Evolutionary conservation across 2,329 filamentous ascomycete genomes (phyloP), one percentile per base, ranked within the genome.

Genomic region (Aspergillus pseudoterreus): DNA sequence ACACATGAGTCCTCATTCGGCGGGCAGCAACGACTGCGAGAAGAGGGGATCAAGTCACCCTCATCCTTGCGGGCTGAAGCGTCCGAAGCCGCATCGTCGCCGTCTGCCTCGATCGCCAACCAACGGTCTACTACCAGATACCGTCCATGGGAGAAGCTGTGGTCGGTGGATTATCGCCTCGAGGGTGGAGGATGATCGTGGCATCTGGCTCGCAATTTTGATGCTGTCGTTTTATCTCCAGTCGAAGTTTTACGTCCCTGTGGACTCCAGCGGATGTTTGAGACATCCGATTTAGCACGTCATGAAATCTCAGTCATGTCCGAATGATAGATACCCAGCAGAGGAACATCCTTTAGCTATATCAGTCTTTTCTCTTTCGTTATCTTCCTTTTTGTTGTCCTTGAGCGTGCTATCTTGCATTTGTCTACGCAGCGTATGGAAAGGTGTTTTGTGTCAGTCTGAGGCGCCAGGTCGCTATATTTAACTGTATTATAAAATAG

Each of bases 81-180:
- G 33, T 27, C 44, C 36, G 45, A 48, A 15, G 30, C 51, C n/a
- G 57, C 65, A 14, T 56, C 67, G 4, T 63, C 67, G 17, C 59
- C 54, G 35, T 22, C 39, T 4, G 39, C 39, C n/a, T 63, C 65
- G n/a, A 60, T 61, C 10, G 59, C 63, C 4, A 54, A 46, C 43
- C 62, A 57, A 45, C 63, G 60, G 42, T 49, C 57, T n/a, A 9
- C 8, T 38, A 38, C 14, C 6, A 63, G 60, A 45, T 56, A 64
- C 42, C 64, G 69, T 5, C 66, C 70, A 22, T 75, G 72, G 72
- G 71, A 74, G 56, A 74, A 69, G 47, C 47, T 75, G 12, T 75
- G 71, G 64, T 74, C 70, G 46, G 63, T 75, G 47, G 72, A 75
- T 47, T 75, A 73, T 63, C 67, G 68, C 15, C 55, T 67, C 22